phyloP scores from a whole-genome alignment of 2,329 filamentous ascomycete genomes.

The Penicillium vulpinum region DNA sequence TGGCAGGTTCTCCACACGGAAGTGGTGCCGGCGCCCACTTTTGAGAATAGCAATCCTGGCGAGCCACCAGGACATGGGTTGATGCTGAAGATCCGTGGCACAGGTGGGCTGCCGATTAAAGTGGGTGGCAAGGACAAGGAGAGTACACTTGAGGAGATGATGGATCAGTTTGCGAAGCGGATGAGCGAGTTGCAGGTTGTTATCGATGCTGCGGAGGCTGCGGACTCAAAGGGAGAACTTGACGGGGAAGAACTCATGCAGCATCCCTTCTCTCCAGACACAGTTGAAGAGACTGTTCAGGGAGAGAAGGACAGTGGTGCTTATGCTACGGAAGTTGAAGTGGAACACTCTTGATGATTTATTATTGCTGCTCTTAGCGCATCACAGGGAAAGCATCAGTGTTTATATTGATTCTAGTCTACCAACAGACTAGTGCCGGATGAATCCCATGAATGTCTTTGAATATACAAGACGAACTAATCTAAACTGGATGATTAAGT shows the following conservation, averaged over 20 bases:
- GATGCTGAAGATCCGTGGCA: constrained; percentile 50
- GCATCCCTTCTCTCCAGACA: neutral
- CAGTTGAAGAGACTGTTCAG: neutral
- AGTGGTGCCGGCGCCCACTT: constrained; percentile 63
- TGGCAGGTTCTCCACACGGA: constrained; percentile 66
- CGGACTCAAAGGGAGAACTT: neutral
- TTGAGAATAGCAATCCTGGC: constrained; percentile 57
- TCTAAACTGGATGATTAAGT: neutral
- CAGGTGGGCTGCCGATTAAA: constrained; percentile 31
- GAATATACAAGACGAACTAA: neutral
- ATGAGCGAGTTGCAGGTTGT: constrained; percentile 46
- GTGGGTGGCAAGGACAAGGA: constrained; percentile 25
- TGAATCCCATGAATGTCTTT: neutral
- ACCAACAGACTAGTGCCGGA: neutral
- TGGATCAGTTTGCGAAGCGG: constrained; percentile 48
- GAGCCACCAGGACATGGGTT: constrained; percentile 49
- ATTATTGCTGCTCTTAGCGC: neutral
- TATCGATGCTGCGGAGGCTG: constrained; percentile 37
- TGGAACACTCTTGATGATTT: neutral
- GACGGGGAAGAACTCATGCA: neutral
- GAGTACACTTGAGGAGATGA: constrained; percentile 45
- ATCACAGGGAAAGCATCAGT: neutral
- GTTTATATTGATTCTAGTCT: neutral
- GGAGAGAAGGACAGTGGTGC: neutral
- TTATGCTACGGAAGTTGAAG: neutral